Conservation (phyloP, 208 protist genomes). For the Leishmania amazonensis region DNA sequence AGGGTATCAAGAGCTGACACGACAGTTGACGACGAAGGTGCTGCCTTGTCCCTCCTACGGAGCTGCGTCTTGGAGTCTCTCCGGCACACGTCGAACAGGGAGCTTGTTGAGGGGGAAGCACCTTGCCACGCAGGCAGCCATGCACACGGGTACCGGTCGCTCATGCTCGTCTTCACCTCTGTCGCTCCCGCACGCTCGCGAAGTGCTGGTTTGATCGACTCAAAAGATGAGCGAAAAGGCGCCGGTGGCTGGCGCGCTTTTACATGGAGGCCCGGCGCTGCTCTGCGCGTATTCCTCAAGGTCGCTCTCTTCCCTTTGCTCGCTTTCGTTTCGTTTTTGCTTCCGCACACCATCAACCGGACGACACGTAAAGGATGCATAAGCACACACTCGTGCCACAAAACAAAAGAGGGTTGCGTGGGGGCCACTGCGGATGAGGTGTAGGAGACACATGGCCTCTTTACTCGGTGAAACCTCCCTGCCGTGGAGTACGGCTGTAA, state of each 20-base stretch:
- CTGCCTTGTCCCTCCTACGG: not conserved
- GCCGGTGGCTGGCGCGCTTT: not conserved
- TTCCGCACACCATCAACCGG: not conserved
- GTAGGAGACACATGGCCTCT: not conserved
- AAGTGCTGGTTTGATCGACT: not conserved
- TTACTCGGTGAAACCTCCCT: not conserved
- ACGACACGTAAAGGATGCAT: not conserved
- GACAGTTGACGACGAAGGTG: not conserved
- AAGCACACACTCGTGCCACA: not conserved
- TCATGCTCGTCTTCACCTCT: no score
- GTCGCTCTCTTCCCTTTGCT: not conserved
- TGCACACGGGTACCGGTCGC: not conserved
- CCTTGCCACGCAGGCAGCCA: not conserved
- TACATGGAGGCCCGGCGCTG: not conserved
- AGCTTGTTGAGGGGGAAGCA: not conserved
- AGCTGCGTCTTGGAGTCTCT: not conserved
- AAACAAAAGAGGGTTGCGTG: not conserved
- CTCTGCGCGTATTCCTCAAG: not conserved
- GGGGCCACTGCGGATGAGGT: not conserved
- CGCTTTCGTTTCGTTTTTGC: not conserved
- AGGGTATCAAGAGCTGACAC: not conserved
- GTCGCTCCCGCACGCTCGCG: not conserved
- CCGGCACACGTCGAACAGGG: not conserved
- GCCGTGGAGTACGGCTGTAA: not conserved
- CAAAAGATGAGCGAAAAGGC: not conserved